Conservation (phyloP, 108 stramenopile species). For the Epithemia pelagica region DNA sequence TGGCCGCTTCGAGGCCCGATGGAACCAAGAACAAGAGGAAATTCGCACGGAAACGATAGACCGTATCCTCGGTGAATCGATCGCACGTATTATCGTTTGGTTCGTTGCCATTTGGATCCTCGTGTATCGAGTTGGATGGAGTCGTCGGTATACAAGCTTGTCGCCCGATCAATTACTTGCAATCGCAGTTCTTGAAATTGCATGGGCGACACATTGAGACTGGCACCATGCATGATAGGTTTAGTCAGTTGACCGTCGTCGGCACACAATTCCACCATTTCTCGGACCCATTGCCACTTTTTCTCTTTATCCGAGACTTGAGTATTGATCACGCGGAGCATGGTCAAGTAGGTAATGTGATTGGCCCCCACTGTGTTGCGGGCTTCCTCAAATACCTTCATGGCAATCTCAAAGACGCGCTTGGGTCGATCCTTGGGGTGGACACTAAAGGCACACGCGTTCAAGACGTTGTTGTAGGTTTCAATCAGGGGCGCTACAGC, state of each 20-base stretch:
- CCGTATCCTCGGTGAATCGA: too few species aligned
- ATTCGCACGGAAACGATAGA: too few species aligned
- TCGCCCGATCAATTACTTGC: background rate
- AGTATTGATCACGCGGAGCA: slow-evolving; percentile 14
- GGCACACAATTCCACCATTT: background rate
- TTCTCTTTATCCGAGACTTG: background rate
- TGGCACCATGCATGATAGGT: background rate
- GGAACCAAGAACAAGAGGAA: too few species aligned
- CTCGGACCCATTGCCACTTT: background rate
- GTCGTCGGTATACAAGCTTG: background rate
- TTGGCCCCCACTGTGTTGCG: slow-evolving; percentile 18
- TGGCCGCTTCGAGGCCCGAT: too few species aligned
- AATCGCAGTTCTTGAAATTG: background rate
- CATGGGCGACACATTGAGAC: background rate
- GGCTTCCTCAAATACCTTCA: slow-evolving; percentile 22
- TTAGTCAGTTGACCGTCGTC: background rate
- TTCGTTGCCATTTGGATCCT: too few species aligned
- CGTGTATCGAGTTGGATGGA: too few species aligned
- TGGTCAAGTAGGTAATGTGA: slow-evolving; percentile 21
- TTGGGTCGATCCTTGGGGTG: slow-evolving; percentile 6
- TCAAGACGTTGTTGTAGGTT: slow-evolving; percentile 34
- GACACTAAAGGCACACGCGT: slow-evolving; percentile 28
- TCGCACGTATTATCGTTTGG: too few species aligned
- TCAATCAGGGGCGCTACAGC: slow-evolving; percentile 22
- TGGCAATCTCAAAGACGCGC: slow-evolving; percentile 14